Conservation (phyloP, 495 filamentous ascomycete genomes). For the Platismatia glauca region DNA sequence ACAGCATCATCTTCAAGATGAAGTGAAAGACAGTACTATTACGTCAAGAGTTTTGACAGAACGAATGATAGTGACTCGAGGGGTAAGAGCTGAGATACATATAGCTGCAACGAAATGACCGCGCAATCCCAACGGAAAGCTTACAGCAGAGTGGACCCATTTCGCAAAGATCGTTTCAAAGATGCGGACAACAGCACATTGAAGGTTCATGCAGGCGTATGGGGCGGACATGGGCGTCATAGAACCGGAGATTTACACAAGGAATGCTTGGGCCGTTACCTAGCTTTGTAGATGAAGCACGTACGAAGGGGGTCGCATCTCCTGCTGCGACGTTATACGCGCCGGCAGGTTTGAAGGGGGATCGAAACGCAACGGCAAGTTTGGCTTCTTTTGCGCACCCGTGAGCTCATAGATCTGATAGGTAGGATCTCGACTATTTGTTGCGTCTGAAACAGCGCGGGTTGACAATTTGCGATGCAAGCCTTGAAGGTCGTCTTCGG, state of each 20-base stretch:
- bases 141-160: not conserved
- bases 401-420: not conserved
- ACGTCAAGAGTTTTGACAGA: not conserved
- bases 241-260: not conserved
- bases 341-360: not conserved
- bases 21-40: constrained; percentile 1
- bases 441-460: not conserved
- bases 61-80: not conserved
- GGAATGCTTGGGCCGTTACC: not conserved
- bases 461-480: not conserved
- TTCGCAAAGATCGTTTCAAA: not conserved
- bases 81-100: constrained; percentile 2
- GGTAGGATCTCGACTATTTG: not conserved
- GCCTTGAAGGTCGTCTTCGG: not conserved
- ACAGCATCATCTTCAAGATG: constrained; percentile 12
- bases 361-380: not conserved
- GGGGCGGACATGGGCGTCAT: not conserved
- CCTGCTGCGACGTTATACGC: not conserved
- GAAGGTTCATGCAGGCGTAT: not conserved
- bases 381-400: not conserved
- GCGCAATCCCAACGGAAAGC: not conserved
- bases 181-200: not conserved
- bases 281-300: not conserved
- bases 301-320: not conserved
- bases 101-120: not conserved